Percentiles rank a stretch among this genome's conserved stretches.
These are phyloP conservation scores for Arabidopsis suecica DNA, from an alignment of 345 rosid genomes.

Conservation along the genomic window DNA sequence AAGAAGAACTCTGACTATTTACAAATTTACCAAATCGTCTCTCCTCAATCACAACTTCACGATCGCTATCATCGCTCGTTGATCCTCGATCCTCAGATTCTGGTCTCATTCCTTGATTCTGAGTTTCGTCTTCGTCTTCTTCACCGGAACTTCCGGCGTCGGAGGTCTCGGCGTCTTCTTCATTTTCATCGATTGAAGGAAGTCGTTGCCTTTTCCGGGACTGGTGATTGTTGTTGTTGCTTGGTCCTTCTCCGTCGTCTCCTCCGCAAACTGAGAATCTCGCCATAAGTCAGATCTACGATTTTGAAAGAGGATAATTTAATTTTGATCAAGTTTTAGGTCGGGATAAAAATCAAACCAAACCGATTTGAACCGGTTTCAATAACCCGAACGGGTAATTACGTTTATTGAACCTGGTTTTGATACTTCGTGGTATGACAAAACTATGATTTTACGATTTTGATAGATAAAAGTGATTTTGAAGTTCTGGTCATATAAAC, in stretches of 20 bases:
- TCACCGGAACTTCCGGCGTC: conserved; percentile 35
- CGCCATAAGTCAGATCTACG: conserved; percentile 36
- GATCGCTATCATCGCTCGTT: conserved; percentile 31
- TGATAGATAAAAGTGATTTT: too few relatives aligned
- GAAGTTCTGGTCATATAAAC: too few relatives aligned
- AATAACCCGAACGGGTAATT: too few relatives aligned
- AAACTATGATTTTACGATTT: too few relatives aligned
- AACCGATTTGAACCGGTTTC: too few relatives aligned
- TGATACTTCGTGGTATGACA: too few relatives aligned
- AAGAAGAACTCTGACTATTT: conserved; percentile 24
- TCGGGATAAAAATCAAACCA: too few relatives aligned
- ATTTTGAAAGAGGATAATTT: too few relatives aligned
- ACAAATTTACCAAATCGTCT: background rate
- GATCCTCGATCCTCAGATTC: conserved; percentile 16
- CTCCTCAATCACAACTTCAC: background rate
- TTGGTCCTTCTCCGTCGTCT: conserved; percentile 44
- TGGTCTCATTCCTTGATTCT: background rate
- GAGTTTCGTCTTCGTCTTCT: conserved; percentile 32
- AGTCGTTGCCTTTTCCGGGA: conserved; percentile 41
- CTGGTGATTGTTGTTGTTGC: conserved; percentile 22
- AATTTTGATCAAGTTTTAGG: too few relatives aligned
- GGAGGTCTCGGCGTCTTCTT: conserved; percentile 28
- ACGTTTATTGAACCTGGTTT: too few relatives aligned
- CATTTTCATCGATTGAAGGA: conserved; percentile 41
- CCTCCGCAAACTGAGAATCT: conserved; percentile 37